Base-by-base conservation (phyloP, 495 filamentous ascomycete species). In the Elaphomyces granulatus region DNA sequence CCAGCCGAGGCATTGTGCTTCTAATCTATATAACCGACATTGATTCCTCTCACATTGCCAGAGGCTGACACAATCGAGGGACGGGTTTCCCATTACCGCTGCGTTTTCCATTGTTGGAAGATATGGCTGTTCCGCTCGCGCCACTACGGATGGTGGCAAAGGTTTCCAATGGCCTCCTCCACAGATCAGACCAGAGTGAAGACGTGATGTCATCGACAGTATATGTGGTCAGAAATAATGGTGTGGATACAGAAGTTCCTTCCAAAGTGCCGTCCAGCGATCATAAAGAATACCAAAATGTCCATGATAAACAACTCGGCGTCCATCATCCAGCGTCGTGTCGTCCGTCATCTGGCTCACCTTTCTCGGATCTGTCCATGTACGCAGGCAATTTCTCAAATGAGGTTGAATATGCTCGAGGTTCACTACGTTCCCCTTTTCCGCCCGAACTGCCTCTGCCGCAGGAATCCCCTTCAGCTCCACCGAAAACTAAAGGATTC, bases 401-500 rank as follows among this genome's bases (percentile, higher is more conserved):
- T 19, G 23, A 36, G 1, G 38, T 35, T 8, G 19, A 2, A 1
- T 33, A 41, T 18, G 26, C 26, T 8, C 41, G 20, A 32, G 10
- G 2, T 10, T 23, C 4, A 1, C 20, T 34, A 38, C 14, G 14
- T 10, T 37, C 31, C 2, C 17, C 37, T 6, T 14, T 17, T 10
- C 15, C 33, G 15, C 19, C 23, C 37, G 15, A 20, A 10, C 0
- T 6, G 15, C n/a, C 20, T 1, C 15, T 20, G 0, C 0, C n/a
- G n/a, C 21, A 33, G 10, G n/a, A 1, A 8, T 55, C 51, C 1
- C 47, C 48, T 34, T 8, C 41, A 2, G 36, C 47, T 6, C 16
- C 45, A 12, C 44, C 53, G 15, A 52, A 34, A n/a, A 49, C 54
- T 32, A 59, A 58, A 52, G 53, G 45, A 33, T 44, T 44, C 9